Conservation (phyloP, 768 basidiomycete genomes). For the Termitomyces bulborhizus region DNA sequence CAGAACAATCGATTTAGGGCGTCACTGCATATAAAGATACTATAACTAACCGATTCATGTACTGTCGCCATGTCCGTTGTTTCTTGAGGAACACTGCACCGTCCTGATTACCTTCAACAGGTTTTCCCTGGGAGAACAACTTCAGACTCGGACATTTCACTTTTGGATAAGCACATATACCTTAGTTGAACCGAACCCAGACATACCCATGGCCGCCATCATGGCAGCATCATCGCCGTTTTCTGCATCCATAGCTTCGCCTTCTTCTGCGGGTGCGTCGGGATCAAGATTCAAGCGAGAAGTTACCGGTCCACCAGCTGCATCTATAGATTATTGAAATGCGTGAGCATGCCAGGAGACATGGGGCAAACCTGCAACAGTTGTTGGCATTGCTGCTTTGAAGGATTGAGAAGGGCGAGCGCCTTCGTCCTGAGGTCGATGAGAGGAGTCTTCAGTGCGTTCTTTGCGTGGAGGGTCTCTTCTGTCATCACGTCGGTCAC, state of each 20-base stretch:
- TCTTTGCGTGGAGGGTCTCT: slow-evolving; percentile 18
- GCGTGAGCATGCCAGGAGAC: not conserved
- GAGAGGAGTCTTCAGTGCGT: slow-evolving; percentile 5
- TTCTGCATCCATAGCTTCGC: slow-evolving; percentile 47
- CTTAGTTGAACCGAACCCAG: slow-evolving; percentile 87
- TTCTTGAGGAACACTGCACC: slow-evolving; percentile 66
- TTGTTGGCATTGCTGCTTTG: slow-evolving; percentile 7
- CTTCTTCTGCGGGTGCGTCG: slow-evolving; percentile 37
- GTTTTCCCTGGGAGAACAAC: slow-evolving; percentile 53
- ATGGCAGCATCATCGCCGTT: slow-evolving; percentile 73
- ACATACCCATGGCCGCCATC: slow-evolving; percentile 87
- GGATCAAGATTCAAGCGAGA: slow-evolving; percentile 32
- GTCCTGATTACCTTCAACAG: slow-evolving; percentile 79
- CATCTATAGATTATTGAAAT: not conserved
- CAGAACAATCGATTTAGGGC: slow-evolving; percentile 7
- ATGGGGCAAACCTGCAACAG: slow-evolving; percentile 2
- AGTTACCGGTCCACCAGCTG: slow-evolving; percentile 4
- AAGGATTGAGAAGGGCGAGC: slow-evolving; percentile 12
- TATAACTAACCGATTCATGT: slow-evolving; percentile 84
- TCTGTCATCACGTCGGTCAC: slow-evolving; percentile 17
- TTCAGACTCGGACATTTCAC: not conserved
- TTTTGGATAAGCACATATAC: slow-evolving; percentile 30
- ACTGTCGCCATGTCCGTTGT: slow-evolving; percentile 90
- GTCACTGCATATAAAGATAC: not conserved
- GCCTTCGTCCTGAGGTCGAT: not conserved